These are phyloP conservation scores for Astrothelium subdiscretum DNA, from an alignment of 495 filamentous ascomycete genomes.

Conservation along the genomic window DNA sequence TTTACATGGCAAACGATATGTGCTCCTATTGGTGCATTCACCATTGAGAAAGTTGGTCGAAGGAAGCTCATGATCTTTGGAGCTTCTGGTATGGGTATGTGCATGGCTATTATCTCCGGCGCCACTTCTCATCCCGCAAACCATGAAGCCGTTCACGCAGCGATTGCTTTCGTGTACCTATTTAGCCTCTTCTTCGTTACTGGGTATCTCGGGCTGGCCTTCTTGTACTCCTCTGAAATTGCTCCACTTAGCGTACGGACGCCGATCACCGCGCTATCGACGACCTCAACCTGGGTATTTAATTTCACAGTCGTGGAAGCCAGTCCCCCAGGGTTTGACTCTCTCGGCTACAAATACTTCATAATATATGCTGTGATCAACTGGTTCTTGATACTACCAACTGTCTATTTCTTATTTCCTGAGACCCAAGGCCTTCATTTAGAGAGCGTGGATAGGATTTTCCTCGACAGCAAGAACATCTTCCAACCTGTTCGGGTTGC, in stretches of 20 bases:
- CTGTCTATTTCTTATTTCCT: conserved; percentile 54
- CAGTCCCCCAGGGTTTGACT: conserved; percentile 36
- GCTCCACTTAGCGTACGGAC: conserved; percentile 55
- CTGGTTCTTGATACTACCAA: conserved; percentile 9
- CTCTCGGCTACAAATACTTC: conserved; percentile 37
- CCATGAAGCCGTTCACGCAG: background rate
- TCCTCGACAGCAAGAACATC: conserved; percentile 23
- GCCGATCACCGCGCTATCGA: conserved; percentile 8
- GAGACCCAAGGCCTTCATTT: conserved; percentile 59
- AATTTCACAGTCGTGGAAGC: conserved; percentile 39
- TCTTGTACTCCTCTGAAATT: conserved; percentile 47
- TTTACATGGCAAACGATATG: conserved; percentile 17
- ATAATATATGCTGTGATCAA: conserved; percentile 37
- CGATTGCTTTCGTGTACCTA: conserved; percentile 21
- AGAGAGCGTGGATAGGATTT: conserved; percentile 57
- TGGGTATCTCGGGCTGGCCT: conserved; percentile 38
- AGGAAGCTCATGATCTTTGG: conserved; percentile 30
- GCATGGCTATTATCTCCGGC: conserved; percentile 33
- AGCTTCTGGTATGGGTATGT: conserved; percentile 32
- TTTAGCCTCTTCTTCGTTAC: conserved; percentile 21
- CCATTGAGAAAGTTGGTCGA: conserved; percentile 23
- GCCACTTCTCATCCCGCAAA: conserved; percentile 5
- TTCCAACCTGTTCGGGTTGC: conserved; percentile 7
- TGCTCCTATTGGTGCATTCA: conserved; percentile 20
- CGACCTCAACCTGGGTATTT: conserved; percentile 12